These are phyloP conservation scores for Puya raimondii DNA, from an alignment of 176 grass and related monocot genomes.

Conservation along the genomic window DNA sequence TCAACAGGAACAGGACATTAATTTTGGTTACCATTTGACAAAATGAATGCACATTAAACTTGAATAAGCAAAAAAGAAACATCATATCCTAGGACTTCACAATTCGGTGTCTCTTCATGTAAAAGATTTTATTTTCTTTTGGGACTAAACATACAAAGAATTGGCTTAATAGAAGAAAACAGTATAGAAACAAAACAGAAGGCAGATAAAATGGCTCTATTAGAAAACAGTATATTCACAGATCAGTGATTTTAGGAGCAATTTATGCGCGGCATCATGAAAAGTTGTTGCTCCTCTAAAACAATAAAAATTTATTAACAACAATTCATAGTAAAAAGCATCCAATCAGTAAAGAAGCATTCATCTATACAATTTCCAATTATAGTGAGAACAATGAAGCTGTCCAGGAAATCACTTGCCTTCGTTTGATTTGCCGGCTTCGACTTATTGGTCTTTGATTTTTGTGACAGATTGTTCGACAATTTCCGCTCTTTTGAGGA, in stretches of 20 bases:
- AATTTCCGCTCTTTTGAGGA: not conserved
- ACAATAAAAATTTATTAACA: not conserved
- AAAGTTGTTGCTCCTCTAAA: not conserved
- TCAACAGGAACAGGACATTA: not conserved
- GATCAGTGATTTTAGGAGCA: too few relatives aligned
- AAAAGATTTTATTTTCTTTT: too few relatives aligned
- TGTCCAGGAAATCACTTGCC: constrained; percentile 7
- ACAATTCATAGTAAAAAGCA: not conserved
- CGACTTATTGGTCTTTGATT: constrained; percentile 1
- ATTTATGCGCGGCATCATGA: too few relatives aligned
- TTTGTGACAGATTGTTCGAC: constrained; percentile 6
- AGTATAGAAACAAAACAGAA: too few relatives aligned
- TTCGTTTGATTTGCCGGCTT: not conserved
- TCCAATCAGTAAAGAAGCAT: not conserved
- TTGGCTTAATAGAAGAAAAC: too few relatives aligned
- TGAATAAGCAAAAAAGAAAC: too few relatives aligned
- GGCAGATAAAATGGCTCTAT: too few relatives aligned
- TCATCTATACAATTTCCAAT: not conserved
- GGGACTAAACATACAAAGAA: too few relatives aligned
- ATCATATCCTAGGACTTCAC: too few relatives aligned
- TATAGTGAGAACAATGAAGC: not conserved
- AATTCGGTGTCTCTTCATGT: too few relatives aligned
- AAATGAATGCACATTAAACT: too few relatives aligned
- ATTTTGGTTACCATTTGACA: not conserved
- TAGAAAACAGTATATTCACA: too few relatives aligned